phyloP scores from a whole-genome alignment of 768 basidiomycete species.

The Amanita inopinata region DNA sequence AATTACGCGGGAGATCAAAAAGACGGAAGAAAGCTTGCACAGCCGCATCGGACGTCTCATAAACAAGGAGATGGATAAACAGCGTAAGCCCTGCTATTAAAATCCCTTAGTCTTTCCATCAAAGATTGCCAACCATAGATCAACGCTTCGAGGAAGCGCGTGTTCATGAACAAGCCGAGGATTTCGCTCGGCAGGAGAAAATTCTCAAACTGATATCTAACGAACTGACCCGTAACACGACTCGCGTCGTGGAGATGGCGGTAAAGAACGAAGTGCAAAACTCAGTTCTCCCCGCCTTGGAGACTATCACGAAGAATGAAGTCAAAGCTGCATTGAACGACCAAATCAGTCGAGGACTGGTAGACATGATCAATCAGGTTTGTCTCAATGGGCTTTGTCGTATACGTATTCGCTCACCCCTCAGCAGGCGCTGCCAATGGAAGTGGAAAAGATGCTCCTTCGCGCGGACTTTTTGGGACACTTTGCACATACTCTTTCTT shows the following conservation, averaged over 20 bases:
- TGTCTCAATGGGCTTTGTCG: constrained; percentile 15
- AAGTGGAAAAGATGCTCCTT: constrained; percentile 70
- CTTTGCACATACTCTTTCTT: constrained; percentile 64
- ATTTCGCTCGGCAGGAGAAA: constrained; percentile 80
- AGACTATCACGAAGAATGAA: constrained; percentile 73
- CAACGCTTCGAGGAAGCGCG: constrained; percentile 79
- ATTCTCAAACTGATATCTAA: constrained; percentile 83
- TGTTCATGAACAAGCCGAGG: constrained; percentile 66
- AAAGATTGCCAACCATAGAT: constrained; percentile 41
- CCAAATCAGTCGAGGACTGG: constrained; percentile 65
- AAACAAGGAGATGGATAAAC: constrained; percentile 83
- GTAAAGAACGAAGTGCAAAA: constrained; percentile 79
- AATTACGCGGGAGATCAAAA: constrained; percentile 69
- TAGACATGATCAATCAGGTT: constrained; percentile 68
- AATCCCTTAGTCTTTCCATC: constrained; percentile 10
- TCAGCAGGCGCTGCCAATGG: constrained; percentile 57
- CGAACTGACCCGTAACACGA: constrained; percentile 80
- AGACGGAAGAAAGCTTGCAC: constrained; percentile 74
- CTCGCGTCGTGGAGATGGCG: constrained; percentile 81
- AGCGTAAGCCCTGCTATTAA: constrained; percentile 49
- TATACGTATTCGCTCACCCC: constrained; percentile 10
- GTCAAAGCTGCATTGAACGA: constrained; percentile 71
- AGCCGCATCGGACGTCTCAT: constrained; percentile 70
- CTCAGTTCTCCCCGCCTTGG: constrained; percentile 74
- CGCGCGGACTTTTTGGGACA: constrained; percentile 71